These are phyloP conservation scores for Poterioochromonas sp. DNA, from an alignment of 352 stramenopile genomes.

Conservation along the genomic window DNA sequence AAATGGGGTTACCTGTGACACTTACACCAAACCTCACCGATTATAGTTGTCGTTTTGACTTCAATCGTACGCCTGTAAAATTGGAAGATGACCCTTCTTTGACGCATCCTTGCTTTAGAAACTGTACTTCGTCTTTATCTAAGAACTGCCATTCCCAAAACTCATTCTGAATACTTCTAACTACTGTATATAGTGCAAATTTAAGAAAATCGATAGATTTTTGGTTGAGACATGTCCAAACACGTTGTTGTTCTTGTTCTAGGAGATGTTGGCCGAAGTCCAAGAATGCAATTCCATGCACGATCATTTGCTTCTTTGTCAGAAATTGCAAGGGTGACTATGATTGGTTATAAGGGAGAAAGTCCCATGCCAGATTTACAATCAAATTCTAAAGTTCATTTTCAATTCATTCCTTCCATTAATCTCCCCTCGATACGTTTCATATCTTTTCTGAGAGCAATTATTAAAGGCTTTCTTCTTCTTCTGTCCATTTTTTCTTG, in stretches of 20 bases:
- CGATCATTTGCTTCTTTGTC: conserved; percentile 69
- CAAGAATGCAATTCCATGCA: conserved; percentile 98
- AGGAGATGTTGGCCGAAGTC: conserved; percentile 86
- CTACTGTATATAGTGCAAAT: no score
- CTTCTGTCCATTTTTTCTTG: conserved; percentile 67
- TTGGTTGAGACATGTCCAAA: no score
- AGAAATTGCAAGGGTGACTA: conserved; percentile 52
- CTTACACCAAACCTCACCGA: conserved; percentile 7
- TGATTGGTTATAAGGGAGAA: conserved; percentile 87
- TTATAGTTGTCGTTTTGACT: conserved; percentile 20
- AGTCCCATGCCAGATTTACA: conserved; percentile 57
- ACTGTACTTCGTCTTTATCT: no score
- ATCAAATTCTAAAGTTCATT: conserved; percentile 31
- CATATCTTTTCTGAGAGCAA: conserved; percentile 34
- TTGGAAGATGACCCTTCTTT: background rate
- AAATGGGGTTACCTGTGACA: conserved; percentile 3
- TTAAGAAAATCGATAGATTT: no score
- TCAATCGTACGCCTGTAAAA: background rate
- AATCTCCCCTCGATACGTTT: background rate
- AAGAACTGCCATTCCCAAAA: no score
- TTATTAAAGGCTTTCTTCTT: conserved; percentile 36
- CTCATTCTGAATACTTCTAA: no score
- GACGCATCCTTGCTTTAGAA: background rate
- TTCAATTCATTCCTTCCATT: background rate
- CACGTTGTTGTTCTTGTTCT: conserved; percentile 82